Evolutionary conservation across 805 yeast genomes (phyloP).

Genomic region (Saturnispora hagleri): DNA sequence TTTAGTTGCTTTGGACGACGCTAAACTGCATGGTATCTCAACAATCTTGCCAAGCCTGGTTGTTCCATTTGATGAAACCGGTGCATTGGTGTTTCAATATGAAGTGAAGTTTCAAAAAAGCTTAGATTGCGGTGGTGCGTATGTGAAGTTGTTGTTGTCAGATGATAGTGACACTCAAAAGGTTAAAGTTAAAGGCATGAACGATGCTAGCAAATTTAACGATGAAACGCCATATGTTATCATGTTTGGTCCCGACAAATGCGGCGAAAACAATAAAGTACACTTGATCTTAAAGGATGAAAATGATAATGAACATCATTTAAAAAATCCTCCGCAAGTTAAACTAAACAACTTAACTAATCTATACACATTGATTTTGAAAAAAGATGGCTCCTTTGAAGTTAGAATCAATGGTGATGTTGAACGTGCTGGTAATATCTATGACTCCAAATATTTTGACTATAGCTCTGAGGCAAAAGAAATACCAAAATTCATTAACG

Average conservation of each 20-base stretch:
- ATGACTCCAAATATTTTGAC: constrained; percentile 44
- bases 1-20: constrained; percentile 63
- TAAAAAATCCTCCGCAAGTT: constrained; percentile 59
- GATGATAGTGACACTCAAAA: constrained; percentile 28
- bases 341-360: constrained; percentile 35
- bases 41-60: constrained; percentile 48
- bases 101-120: constrained; percentile 81
- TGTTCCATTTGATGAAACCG: constrained; percentile 38
- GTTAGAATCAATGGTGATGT: constrained; percentile 75
- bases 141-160: constrained; percentile 58
- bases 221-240: constrained; percentile 68
- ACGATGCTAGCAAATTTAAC: constrained; percentile 35
- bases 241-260: constrained; percentile 93
- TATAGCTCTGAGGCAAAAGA: constrained; percentile 36
- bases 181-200: background rate
- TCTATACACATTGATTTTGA: constrained; percentile 69
- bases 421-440: constrained; percentile 58
- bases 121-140: constrained; percentile 82
- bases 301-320: constrained; percentile 63
- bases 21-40: constrained; percentile 78
- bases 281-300: constrained; percentile 63
- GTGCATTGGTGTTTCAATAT: constrained; percentile 75
- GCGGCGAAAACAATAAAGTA: constrained; percentile 73
- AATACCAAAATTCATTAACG: constrained; percentile 49
- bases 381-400: constrained; percentile 60